Evolutionary conservation across 2,329 filamentous ascomycete genomes (phyloP).

Genomic region (Arachnomyces sp.): DNA sequence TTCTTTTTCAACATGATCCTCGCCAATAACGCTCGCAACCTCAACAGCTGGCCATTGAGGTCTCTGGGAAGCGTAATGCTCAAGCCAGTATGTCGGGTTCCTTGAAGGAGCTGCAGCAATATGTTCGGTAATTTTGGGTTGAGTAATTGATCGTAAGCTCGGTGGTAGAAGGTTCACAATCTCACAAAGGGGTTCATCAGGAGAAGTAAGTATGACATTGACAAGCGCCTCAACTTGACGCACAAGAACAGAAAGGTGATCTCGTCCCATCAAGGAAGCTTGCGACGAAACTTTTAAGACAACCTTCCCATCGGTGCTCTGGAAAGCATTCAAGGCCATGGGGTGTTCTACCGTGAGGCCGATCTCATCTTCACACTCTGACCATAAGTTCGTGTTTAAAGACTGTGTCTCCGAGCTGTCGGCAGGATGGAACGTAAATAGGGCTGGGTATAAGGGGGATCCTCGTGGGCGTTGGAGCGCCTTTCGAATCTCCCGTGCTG

Average conservation of each 20-base stretch:
- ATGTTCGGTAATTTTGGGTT: slow-evolving; percentile 12
- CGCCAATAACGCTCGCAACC: slow-evolving; percentile 17
- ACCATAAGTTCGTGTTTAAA: slow-evolving; percentile 17
- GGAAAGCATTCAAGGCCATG: slow-evolving; percentile 33
- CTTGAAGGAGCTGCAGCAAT: slow-evolving; percentile 13
- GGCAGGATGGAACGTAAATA: slow-evolving; percentile 26
- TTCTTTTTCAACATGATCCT: slow-evolving; percentile 16
- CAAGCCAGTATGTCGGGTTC: slow-evolving; percentile 24
- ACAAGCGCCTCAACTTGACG: slow-evolving; percentile 25
- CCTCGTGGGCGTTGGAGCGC: slow-evolving; percentile 19
- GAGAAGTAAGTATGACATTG: slow-evolving; percentile 19
- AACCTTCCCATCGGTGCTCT: slow-evolving; percentile 14
- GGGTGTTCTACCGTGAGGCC: slow-evolving; percentile 35
- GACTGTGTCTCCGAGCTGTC: slow-evolving; percentile 3
- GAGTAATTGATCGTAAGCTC: slow-evolving; percentile 18
- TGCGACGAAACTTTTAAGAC: slow-evolving; percentile 20
- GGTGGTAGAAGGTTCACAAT: slow-evolving; percentile 19
- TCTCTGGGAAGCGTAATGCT: slow-evolving; percentile 17
- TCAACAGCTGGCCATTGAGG: slow-evolving; percentile 25
- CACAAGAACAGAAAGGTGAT: slow-evolving; percentile 23
- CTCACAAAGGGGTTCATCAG: slow-evolving; percentile 18
- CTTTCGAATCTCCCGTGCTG: slow-evolving; percentile 23
- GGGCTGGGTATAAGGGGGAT: slow-evolving; percentile 24
- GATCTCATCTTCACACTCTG: slow-evolving; percentile 23
- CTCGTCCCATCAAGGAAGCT: slow-evolving; percentile 17